These are phyloP conservation scores for Thalassiosira exigua DNA, from an alignment of 352 stramenopile species.

Conservation along the genomic window DNA sequence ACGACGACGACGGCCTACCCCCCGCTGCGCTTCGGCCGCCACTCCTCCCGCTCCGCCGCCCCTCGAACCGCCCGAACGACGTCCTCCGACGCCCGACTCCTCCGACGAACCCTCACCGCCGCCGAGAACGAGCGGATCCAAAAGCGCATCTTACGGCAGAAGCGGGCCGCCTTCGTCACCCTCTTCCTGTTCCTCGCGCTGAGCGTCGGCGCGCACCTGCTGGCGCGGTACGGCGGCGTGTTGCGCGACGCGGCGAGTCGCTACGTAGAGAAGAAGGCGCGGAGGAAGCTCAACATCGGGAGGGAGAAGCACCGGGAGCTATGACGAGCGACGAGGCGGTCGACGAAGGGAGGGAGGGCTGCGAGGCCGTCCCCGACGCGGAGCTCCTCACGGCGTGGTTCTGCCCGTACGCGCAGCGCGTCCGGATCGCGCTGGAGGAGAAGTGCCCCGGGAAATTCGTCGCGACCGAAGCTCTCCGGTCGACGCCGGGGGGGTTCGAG, in stretches of 20 bases:
- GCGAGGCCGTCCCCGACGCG: background rate
- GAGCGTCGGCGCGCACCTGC: background rate
- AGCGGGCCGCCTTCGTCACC: background rate
- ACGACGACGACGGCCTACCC: no score
- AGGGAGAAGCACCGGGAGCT: background rate
- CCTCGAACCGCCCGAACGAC: no score
- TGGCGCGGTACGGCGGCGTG: background rate
- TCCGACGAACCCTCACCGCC: no score
- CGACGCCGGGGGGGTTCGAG: background rate
- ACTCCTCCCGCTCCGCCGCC: no score
- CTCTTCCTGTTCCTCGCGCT: background rate
- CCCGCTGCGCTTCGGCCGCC: no score
- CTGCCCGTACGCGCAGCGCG: conserved; percentile 18
- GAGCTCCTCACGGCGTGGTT: conserved; percentile 21
- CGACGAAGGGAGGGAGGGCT: background rate
- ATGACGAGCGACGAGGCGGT: background rate
- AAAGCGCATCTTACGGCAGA: background rate
- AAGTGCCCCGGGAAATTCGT: conserved; percentile 10
- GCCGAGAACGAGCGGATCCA: background rate
- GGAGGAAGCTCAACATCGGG: background rate
- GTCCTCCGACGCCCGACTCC: no score
- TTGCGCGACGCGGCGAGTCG: background rate
- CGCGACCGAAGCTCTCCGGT: conserved; percentile 5
- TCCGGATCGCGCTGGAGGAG: conserved; percentile 10
- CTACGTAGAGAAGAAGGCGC: background rate